phyloP scores from a whole-genome alignment of 2,329 filamentous ascomycete genomes.

The Rugonectria rugulosa region DNA sequence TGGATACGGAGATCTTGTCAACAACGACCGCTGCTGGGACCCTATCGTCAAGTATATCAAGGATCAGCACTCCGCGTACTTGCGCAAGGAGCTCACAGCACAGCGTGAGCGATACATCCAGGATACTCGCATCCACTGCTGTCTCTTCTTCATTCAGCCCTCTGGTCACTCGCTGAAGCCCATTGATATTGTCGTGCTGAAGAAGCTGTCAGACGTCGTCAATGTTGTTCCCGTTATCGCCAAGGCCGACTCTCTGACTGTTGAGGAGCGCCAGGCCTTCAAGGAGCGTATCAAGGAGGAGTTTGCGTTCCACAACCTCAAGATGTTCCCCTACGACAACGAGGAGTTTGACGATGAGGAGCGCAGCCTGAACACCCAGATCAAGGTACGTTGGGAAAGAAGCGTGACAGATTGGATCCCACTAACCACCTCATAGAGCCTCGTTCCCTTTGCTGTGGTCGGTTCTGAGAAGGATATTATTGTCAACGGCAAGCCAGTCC shows the following conservation, averaged over 20 bases:
- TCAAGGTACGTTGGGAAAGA: conserved; percentile 74
- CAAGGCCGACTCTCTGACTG: conserved; percentile 94
- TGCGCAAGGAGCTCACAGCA: conserved; percentile 98
- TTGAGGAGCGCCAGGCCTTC: conserved; percentile 95
- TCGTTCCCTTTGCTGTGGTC: conserved; percentile 97
- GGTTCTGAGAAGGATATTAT: conserved; percentile 98
- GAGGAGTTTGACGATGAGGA: conserved; percentile 99
- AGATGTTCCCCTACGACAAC: conserved; percentile 99
- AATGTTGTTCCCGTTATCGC: conserved; percentile 99
- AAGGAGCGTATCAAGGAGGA: conserved; percentile 99
- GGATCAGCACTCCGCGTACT: conserved; percentile 98
- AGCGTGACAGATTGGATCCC: neutral
- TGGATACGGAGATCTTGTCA: conserved; percentile 97
- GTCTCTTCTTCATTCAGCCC: conserved; percentile 99
- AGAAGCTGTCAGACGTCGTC: conserved; percentile 99
- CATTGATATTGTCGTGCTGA: conserved; percentile 98
- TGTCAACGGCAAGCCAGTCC: conserved; percentile 95
- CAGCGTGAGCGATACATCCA: conserved; percentile 99
- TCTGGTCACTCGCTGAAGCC: conserved; percentile 98
- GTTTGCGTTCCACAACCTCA: conserved; percentile 98
- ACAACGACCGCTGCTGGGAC: conserved; percentile 99
- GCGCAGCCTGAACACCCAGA: conserved; percentile 89
- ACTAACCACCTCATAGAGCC: conserved; percentile 66
- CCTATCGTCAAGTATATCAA: conserved; percentile 99
- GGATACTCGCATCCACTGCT: conserved; percentile 99